phyloP scores from a whole-genome alignment of 306 rosid genomes.

The Luffa aegyptiaca region DNA sequence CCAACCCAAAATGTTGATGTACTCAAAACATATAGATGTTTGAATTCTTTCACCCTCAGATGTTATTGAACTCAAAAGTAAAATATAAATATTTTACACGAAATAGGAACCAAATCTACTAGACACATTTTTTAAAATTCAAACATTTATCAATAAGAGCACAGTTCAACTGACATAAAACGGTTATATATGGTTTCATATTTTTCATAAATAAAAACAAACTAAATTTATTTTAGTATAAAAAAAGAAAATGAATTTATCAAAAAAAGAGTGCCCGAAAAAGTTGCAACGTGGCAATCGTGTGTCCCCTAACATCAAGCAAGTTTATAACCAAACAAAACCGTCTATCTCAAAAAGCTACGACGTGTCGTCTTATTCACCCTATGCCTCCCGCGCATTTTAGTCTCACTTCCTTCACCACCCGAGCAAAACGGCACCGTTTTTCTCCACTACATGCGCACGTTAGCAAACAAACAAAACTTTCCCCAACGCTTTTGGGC shows the following conservation, averaged over 20 bases:
- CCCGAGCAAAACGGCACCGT: background rate
- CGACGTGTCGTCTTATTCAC: background rate
- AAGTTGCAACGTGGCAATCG: background rate
- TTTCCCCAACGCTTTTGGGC: constrained; percentile 10
- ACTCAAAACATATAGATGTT: too few relatives aligned
- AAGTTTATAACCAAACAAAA: background rate
- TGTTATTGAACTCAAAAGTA: too few relatives aligned
- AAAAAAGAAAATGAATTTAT: background rate
- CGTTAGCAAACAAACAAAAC: constrained; percentile 12
- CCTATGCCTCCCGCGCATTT: background rate
- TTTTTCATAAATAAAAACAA: too few relatives aligned
- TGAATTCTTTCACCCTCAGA: too few relatives aligned
- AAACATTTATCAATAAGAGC: too few relatives aligned
- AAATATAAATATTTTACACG: too few relatives aligned
- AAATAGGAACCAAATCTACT: too few relatives aligned
- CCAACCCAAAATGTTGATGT: too few relatives aligned
- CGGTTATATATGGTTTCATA: too few relatives aligned
- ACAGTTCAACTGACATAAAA: too few relatives aligned
- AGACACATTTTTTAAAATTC: too few relatives aligned
- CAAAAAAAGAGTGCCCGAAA: background rate
- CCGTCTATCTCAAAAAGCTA: background rate
- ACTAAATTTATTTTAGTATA: too few relatives aligned
- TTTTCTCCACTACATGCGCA: constrained; percentile 14
- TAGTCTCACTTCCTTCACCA: background rate
- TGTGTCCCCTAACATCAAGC: background rate